Percentiles rank a stretch among this genome's conserved stretches.
phyloP scores from a whole-genome alignment of 2,329 filamentous ascomycete species.

The Claviceps lovelessii region DNA sequence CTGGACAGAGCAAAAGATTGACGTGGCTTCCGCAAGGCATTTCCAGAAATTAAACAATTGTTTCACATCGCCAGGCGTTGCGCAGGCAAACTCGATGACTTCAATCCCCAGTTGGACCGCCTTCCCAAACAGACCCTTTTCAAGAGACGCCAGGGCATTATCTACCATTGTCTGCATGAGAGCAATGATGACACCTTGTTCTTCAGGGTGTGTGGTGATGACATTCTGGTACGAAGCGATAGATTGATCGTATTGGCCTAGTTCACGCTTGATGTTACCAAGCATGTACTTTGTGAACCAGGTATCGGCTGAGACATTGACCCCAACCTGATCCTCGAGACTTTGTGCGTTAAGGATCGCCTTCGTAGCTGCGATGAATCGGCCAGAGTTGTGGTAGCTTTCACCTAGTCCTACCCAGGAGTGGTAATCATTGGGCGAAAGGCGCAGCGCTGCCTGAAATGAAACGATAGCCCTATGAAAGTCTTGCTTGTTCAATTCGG shows the following conservation, averaged over 20 bases:
- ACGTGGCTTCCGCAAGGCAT: slow-evolving; percentile 73
- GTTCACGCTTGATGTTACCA: slow-evolving; percentile 81
- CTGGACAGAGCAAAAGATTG: slow-evolving; percentile 68
- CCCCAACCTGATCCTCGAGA: slow-evolving; percentile 46
- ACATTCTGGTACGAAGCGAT: slow-evolving; percentile 65
- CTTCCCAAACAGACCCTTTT: slow-evolving; percentile 77
- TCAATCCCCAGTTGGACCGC: slow-evolving; percentile 56
- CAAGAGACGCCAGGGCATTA: slow-evolving; percentile 59
- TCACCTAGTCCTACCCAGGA: slow-evolving; percentile 96
- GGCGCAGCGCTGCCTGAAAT: slow-evolving; percentile 77
- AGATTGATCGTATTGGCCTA: slow-evolving; percentile 79
- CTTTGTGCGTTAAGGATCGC: slow-evolving; percentile 75
- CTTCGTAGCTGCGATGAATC: slow-evolving; percentile 86
- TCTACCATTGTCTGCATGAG: slow-evolving; percentile 81
- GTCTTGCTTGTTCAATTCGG: slow-evolving; percentile 87
- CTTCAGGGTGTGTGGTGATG: slow-evolving; percentile 49
- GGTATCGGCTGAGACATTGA: slow-evolving; percentile 46
- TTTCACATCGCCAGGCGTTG: slow-evolving; percentile 44
- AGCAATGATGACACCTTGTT: slow-evolving; percentile 79
- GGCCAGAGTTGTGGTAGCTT: slow-evolving; percentile 86
- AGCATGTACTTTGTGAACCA: slow-evolving; percentile 98
- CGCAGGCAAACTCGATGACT: slow-evolving; percentile 52
- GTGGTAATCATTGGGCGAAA: slow-evolving; percentile 77
- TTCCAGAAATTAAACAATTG: slow-evolving; percentile 94
- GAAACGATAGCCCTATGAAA: slow-evolving; percentile 80